These are phyloP conservation scores for Chrysoporthe puriensis DNA, from an alignment of 2,329 filamentous ascomycete genomes.

Conservation along the genomic window DNA sequence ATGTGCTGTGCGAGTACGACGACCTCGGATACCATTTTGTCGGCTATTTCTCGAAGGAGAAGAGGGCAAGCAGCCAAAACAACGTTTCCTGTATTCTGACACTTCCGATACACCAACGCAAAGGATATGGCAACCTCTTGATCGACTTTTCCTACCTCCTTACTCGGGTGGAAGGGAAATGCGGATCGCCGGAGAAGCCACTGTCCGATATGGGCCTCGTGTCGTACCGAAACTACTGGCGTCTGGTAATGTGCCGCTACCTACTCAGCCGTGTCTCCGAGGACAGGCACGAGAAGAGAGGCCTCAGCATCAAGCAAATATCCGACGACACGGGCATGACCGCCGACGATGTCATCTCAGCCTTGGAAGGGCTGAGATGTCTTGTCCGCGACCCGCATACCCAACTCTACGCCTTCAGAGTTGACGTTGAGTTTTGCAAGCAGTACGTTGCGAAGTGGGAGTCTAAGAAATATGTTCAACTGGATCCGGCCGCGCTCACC, in stretches of 20 bases:
- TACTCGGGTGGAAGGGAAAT: conserved; percentile 89
- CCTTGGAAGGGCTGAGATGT: conserved; percentile 85
- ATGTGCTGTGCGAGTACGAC: conserved; percentile 94
- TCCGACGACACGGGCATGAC: conserved; percentile 95
- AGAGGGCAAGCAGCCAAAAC: conserved; percentile 89
- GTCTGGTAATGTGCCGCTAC: conserved; percentile 83
- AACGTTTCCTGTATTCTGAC: conserved; percentile 98
- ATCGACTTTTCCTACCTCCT: conserved; percentile 99
- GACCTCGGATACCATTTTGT: conserved; percentile 93
- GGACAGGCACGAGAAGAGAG: conserved; percentile 46
- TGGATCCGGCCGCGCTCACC: conserved; percentile 78
- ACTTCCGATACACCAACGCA: conserved; percentile 92
- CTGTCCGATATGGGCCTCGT: conserved; percentile 97
- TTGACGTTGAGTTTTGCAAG: conserved; percentile 83
- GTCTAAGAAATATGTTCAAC: conserved; percentile 81
- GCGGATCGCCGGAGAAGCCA: conserved; percentile 94
- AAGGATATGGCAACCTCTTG: conserved; percentile 93
- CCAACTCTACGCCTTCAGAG: conserved; percentile 83
- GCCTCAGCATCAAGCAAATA: conserved; percentile 67
- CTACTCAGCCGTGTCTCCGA: conserved; percentile 62
- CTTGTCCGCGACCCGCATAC: conserved; percentile 89
- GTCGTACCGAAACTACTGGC: conserved; percentile 97
- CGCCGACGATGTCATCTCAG: conserved; percentile 92
- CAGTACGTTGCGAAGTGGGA: conserved; percentile 91
- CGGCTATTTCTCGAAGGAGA: conserved; percentile 99